phyloP scores from a whole-genome alignment of 2,329 filamentous ascomycete species.

The Exserohilum turcica region DNA sequence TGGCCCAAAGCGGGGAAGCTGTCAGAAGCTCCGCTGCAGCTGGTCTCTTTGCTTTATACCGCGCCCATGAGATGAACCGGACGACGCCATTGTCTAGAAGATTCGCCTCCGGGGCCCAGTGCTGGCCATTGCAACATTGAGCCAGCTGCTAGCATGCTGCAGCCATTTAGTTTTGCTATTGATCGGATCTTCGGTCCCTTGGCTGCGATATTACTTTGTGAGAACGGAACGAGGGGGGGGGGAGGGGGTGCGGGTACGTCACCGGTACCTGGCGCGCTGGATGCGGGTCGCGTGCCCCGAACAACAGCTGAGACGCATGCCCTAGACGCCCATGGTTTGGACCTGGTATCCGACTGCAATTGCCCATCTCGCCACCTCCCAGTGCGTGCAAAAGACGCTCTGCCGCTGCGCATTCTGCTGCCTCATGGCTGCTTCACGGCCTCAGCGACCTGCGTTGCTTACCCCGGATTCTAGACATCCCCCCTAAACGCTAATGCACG shows the following conservation, averaged over 20 bases:
- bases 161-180: conserved; percentile 3
- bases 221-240: conserved; percentile 2
- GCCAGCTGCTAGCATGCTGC: neutral
- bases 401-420: neutral
- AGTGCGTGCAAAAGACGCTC: neutral
- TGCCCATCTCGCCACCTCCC: neutral
- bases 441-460: neutral
- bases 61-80: conserved; percentile 3
- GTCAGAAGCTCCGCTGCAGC: conserved; percentile 11
- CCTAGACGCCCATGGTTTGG: no score
- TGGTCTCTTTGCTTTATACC: conserved; percentile 23
- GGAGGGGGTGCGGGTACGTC: conserved; percentile 14
- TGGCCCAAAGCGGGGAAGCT: conserved; percentile 24
- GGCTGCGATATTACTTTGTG: conserved; percentile 1
- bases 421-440: neutral
- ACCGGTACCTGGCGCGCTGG: conserved; percentile 19
- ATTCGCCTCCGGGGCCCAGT: conserved; percentile 10
- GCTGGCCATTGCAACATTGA: conserved; percentile 5
- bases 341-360: neutral
- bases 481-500: conserved; percentile 10
- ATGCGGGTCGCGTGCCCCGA: conserved; percentile 13
- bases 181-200: conserved; percentile 13
- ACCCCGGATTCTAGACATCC: conserved; percentile 16
- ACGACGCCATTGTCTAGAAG: conserved; percentile 15
- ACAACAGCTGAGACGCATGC: neutral